A percentile compares a stretch with the other conserved stretches of the same genome.
Evolutionary conservation across 495 filamentous ascomycete species (phyloP).

Genomic region (Aspergillus wentii): DNA sequence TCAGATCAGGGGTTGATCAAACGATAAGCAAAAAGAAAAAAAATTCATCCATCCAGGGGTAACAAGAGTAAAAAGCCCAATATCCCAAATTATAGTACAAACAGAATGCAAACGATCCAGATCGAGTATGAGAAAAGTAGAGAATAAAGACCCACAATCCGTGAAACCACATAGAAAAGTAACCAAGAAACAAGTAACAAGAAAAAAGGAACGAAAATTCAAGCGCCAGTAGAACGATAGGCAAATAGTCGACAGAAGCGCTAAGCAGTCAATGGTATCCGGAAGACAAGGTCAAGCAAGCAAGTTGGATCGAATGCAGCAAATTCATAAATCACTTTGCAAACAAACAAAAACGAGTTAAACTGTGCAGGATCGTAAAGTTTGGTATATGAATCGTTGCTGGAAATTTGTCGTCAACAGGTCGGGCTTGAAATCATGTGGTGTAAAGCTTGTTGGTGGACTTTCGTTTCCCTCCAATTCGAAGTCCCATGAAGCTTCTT

Average conservation of each 20-base stretch:
- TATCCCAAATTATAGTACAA: conserved; percentile 1
- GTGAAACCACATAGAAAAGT: neutral
- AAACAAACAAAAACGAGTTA: too few relatives aligned
- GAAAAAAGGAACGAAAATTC: neutral
- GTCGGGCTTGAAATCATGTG: neutral
- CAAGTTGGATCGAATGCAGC: too few relatives aligned
- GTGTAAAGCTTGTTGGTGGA: conserved; percentile 10
- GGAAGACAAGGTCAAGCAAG: too few relatives aligned
- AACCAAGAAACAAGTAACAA: neutral
- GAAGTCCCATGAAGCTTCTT: conserved; percentile 34
- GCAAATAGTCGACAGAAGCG: too few relatives aligned
- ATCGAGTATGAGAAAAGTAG: neutral
- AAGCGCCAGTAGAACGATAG: too few relatives aligned
- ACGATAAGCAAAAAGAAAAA: too few relatives aligned
- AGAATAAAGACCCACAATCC: neutral
- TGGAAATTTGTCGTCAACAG: neutral
- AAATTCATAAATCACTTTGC: too few relatives aligned
- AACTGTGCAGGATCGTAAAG: too few relatives aligned
- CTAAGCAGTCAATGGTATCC: too few relatives aligned
- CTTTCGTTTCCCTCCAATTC: conserved; percentile 25
- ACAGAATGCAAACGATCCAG: neutral
- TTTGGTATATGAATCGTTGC: too few relatives aligned
- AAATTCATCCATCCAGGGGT: neutral
- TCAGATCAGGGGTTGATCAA: too few relatives aligned
- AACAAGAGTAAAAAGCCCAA: conserved; percentile 3